Base-by-base conservation (phyloP, 441 rosid species). In the Erodium texanum region DNA sequence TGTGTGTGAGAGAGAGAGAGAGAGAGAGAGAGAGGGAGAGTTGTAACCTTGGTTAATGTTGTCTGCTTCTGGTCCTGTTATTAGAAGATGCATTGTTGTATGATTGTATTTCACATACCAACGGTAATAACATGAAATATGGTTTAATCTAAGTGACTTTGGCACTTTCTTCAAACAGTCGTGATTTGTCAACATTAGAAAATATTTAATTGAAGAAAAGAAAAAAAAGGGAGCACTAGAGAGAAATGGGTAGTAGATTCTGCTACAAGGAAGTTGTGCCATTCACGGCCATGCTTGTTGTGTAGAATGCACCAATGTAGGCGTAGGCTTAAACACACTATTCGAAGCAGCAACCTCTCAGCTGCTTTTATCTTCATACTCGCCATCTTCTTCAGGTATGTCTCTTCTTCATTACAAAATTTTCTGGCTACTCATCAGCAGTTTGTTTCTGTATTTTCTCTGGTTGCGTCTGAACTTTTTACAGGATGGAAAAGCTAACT, bases 401-500 rank as follows among this genome's bases (percentile, higher is more conserved):
- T 18, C 56, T 19, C 18, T 10, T 24, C 29, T 24, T 23, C 34
- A 22, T 12, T 24, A 22, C 16, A 10, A 22, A 22, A 0, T n/a
- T 54, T 54, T 19, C 9, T 16, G 22, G 59, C 59, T 29, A 29
- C 3, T 29, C 34, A n/a, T 54, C 61, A n/a, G 61, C 23, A 6
- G 2, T 18, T 54, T 9, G n/a, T 54, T 7, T 16, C 27, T 61
- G 24, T 22, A 12, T n/a, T n/a, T n/a, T n/a, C n/a, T n/a, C n/a
- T n/a, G n/a, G n/a, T 22, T 61, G 10, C 3, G 1, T 14, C 61
- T 54, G 61, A 23, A 22, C 61, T n/a, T n/a, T 18, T 4, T 54
- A 56, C 61, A 86, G 93, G 76, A 88, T 88, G 93, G 93, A 88
- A 83, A 79, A 76, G 71, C 70, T 84, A 24, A 77, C 78, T 36